Percentiles rank a stretch among this genome's conserved stretches.
Conservation (phyloP, 2,329 filamentous ascomycete species). For the Escovopsis sp. region DNA sequence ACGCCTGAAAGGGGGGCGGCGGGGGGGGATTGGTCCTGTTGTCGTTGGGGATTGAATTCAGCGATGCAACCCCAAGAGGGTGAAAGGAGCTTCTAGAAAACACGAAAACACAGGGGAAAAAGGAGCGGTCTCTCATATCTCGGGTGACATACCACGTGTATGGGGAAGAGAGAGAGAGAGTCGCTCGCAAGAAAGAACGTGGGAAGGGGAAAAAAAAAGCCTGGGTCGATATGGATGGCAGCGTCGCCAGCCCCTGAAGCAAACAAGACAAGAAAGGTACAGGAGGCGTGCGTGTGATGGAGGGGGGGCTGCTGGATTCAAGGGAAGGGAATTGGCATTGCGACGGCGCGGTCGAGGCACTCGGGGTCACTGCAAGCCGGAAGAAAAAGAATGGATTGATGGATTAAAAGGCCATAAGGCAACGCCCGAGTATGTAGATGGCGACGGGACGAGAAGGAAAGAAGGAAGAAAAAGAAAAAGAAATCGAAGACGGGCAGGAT, state of each 20-base stretch:
- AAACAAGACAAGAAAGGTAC: background rate
- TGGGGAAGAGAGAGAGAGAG: background rate
- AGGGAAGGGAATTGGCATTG: conserved; percentile 4
- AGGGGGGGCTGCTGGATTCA: background rate
- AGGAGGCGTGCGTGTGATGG: background rate
- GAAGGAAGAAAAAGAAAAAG: background rate
- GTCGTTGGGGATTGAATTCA: background rate
- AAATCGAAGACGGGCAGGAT: too few relatives aligned
- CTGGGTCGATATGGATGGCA: background rate
- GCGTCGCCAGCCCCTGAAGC: background rate
- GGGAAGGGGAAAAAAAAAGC: background rate
- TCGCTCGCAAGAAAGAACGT: too few relatives aligned
- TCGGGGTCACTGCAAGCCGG: conserved; percentile 1
- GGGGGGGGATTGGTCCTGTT: background rate
- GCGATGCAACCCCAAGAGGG: background rate
- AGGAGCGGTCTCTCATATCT: background rate
- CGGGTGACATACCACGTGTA: background rate
- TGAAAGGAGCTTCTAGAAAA: background rate
- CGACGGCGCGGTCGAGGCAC: conserved; percentile 5
- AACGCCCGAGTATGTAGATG: background rate
- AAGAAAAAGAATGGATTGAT: background rate
- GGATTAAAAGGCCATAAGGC: background rate
- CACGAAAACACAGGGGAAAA: background rate
- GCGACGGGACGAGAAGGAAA: background rate
- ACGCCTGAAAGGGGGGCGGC: conserved; percentile 3